Evolutionary conservation across 208 protist species (phyloP).

Genomic region (Leishmania martiniquensis): DNA sequence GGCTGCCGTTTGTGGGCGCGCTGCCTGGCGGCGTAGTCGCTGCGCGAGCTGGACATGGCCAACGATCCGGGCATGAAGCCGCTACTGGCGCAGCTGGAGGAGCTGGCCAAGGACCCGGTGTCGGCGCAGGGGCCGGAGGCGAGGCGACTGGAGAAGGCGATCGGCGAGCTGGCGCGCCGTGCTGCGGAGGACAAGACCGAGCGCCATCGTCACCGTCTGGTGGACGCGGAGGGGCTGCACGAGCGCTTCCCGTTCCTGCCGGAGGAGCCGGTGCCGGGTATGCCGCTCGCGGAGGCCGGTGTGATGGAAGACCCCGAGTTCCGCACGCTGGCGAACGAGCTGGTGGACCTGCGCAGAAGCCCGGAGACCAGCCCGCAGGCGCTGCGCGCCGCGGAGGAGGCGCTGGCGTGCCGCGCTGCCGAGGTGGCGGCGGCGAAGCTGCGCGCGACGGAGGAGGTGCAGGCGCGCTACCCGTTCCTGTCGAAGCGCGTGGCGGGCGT

Average conservation of each 20-base stretch:
- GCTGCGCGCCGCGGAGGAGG: conserved; percentile 36
- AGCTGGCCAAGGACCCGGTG: conserved; percentile 32
- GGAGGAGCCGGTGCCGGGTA: conserved; percentile 40
- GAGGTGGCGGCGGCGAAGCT: conserved; percentile 34
- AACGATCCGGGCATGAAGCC: conserved; percentile 26
- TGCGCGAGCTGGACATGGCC: conserved; percentile 33
- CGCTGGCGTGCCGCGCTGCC: conserved; percentile 1
- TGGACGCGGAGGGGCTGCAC: conserved; percentile 33
- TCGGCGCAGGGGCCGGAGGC: conserved; percentile 26
- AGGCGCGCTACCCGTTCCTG: conserved; percentile 55
- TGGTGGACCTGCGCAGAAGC: conserved; percentile 33
- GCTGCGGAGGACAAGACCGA: conserved; percentile 42
- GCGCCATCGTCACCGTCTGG: conserved; percentile 14
- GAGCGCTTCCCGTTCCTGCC: conserved; percentile 40
- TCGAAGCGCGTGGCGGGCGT: conserved; percentile 38
- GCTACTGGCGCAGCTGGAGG: conserved; percentile 36
- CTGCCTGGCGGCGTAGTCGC: conserved; percentile 26
- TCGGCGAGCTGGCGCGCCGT: conserved; percentile 31
- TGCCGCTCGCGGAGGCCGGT: conserved; percentile 38
- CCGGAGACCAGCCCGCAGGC: conserved; percentile 22
- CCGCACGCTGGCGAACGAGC: conserved; percentile 36
- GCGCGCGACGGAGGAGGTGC: conserved; percentile 32
- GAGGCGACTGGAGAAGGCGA: conserved; percentile 47
- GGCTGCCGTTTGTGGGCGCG: conserved; percentile 33
- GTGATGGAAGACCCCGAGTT: conserved; percentile 49